These are phyloP conservation scores for Aspergillus sp. DNA, from an alignment of 2,329 filamentous ascomycete species.

Conservation along the genomic window DNA sequence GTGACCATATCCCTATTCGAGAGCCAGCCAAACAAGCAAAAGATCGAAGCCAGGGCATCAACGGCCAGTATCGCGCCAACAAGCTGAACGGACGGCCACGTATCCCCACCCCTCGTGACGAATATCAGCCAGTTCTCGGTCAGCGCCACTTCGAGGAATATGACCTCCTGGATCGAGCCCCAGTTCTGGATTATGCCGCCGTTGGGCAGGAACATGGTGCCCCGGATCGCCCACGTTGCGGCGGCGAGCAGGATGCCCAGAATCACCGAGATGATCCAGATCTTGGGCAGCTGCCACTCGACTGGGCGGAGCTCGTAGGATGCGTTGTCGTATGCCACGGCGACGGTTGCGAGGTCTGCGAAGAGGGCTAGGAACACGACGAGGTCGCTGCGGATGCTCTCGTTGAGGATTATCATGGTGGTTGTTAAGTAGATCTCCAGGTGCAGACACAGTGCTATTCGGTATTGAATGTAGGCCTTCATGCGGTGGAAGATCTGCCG, in stretches of 20 bases:
- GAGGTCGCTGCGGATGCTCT: constrained; percentile 70
- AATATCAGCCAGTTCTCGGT: constrained; percentile 97
- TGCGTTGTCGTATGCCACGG: constrained; percentile 78
- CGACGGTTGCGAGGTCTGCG: constrained; percentile 76
- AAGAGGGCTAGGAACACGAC: constrained; percentile 79
- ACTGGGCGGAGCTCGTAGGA: constrained; percentile 74
- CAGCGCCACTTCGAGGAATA: constrained; percentile 87
- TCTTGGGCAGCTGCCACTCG: constrained; percentile 80
- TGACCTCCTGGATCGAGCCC: constrained; percentile 71
- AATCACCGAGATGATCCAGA: constrained; percentile 65
- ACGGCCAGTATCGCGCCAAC: constrained; percentile 70
- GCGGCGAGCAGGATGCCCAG: constrained; percentile 68
- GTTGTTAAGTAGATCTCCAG: constrained; percentile 75
- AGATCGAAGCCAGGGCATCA: constrained; percentile 70
- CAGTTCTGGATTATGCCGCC: constrained; percentile 75
- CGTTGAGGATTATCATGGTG: constrained; percentile 77
- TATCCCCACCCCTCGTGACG: constrained; percentile 79
- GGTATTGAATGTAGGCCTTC: constrained; percentile 79
- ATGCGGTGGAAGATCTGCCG: constrained; percentile 76
- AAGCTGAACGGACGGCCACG: constrained; percentile 72
- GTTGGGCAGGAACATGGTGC: constrained; percentile 65
- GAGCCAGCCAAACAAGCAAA: constrained; percentile 75
- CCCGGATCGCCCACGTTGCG: constrained; percentile 73
- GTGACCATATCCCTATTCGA: constrained; percentile 50
- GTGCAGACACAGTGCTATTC: constrained; percentile 72